Conservation (phyloP, 345 rosid genomes). For the Murraya paniculata region DNA sequence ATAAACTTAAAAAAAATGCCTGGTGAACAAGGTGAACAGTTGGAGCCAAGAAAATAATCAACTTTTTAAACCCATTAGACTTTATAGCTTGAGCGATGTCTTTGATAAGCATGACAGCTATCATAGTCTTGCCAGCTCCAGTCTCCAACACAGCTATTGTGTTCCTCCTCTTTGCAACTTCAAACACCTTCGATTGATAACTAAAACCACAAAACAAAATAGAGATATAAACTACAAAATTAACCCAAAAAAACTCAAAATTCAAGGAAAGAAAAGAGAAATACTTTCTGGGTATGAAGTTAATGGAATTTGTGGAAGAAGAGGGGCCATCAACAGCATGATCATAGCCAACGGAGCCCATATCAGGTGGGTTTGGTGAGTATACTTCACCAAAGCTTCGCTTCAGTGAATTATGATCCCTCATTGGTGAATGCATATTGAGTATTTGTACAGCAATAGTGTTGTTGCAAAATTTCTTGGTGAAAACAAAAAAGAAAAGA, state of each 20-base stretch:
- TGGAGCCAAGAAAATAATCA: slow-evolving; percentile 74
- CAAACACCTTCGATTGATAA: slow-evolving; percentile 58
- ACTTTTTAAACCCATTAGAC: slow-evolving; percentile 37
- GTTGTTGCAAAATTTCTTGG: not conserved
- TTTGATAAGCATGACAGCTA: slow-evolving; percentile 62
- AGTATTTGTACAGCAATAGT: not conserved
- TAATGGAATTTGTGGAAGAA: not conserved
- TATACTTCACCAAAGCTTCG: slow-evolving; percentile 45
- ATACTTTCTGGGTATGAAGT: slow-evolving; percentile 49
- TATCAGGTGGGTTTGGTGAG: slow-evolving; percentile 20
- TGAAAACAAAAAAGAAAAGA: no score
- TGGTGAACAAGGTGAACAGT: slow-evolving; percentile 76
- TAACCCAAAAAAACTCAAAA: slow-evolving; percentile 6
- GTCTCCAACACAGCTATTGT: slow-evolving; percentile 72
- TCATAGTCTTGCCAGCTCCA: slow-evolving; percentile 67
- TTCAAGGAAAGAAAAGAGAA: not conserved
- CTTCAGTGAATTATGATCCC: slow-evolving; percentile 32
- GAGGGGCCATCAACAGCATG: slow-evolving; percentile 1
- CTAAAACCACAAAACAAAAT: slow-evolving; percentile 28
- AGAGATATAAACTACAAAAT: not conserved
- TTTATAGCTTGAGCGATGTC: slow-evolving; percentile 35
- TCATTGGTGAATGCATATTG: slow-evolving; percentile 26
- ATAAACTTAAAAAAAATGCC: slow-evolving; percentile 31
- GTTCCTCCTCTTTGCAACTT: slow-evolving; percentile 66
- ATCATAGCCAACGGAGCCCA: slow-evolving; percentile 7